Conservation (phyloP, 2,329 filamentous ascomycete genomes). For the Ramularia endophylla region DNA sequence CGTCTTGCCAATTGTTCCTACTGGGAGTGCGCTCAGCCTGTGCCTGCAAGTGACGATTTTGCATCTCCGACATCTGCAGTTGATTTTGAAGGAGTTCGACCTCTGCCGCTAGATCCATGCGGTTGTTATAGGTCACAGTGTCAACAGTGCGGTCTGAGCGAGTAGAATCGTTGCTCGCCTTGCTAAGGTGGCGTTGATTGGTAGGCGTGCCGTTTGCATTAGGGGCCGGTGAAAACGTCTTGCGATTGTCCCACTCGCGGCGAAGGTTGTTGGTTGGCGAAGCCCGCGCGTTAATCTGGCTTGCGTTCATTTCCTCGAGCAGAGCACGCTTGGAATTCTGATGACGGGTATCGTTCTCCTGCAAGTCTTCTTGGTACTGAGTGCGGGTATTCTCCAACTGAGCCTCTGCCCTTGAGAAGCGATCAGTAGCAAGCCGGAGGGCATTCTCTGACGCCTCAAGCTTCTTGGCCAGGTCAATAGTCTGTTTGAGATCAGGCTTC, state of each 20-base stretch:
- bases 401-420: constrained; percentile 71
- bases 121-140: constrained; percentile 74
- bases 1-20: constrained; percentile 55
- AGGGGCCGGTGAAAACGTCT: constrained; percentile 63
- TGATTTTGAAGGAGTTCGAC: constrained; percentile 91
- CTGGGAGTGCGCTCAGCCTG: constrained; percentile 69
- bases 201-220: constrained; percentile 57
- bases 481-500: constrained; percentile 60
- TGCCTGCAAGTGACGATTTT: constrained; percentile 85
- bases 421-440: constrained; percentile 75
- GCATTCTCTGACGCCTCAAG: constrained; percentile 86
- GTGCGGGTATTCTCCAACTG: constrained; percentile 74
- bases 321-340: constrained; percentile 64
- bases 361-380: constrained; percentile 64
- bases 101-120: constrained; percentile 85
- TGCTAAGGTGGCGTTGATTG: constrained; percentile 59
- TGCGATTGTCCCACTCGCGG: constrained; percentile 52
- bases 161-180: constrained; percentile 66
- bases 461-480: constrained; percentile 74
- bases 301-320: constrained; percentile 81
- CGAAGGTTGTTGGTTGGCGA: constrained; percentile 70
- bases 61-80: constrained; percentile 89
- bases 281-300: constrained; percentile 65
- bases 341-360: constrained; percentile 57
- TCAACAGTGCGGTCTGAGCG: constrained; percentile 82